Percentiles rank a stretch among this genome's conserved stretches.
phyloP scores from a whole-genome alignment of 371 early-diverging fungal genomes.

The Rhizopus arrhizus region DNA sequence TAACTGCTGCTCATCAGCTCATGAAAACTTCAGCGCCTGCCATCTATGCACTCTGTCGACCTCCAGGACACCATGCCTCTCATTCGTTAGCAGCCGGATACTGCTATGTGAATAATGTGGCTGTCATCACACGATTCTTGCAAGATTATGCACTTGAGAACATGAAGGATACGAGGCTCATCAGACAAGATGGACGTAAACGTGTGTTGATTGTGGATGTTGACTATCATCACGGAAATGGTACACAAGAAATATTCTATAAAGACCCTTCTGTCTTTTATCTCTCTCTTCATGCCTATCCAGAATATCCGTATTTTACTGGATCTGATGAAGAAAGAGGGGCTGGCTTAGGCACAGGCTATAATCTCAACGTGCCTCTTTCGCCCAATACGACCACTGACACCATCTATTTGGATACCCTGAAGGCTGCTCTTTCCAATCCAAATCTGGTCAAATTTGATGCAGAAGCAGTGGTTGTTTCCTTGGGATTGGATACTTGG shows the following conservation, averaged over 20 bases:
- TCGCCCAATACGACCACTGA: constrained; percentile 45
- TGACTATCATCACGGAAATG: constrained; percentile 76
- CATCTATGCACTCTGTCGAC: constrained; percentile 71
- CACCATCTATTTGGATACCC: constrained; percentile 46
- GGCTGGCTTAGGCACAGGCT: constrained; percentile 57
- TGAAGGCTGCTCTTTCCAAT: constrained; percentile 32
- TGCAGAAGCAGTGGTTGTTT: constrained; percentile 56
- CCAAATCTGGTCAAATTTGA: constrained; percentile 37
- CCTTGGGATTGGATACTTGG: constrained; percentile 65
- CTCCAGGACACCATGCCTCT: constrained; percentile 70
- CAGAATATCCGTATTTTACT: constrained; percentile 64
- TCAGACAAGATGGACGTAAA: constrained; percentile 24
- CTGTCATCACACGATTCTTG: constrained; percentile 60
- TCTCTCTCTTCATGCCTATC: constrained; percentile 55
- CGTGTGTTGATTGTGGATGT: constrained; percentile 58
- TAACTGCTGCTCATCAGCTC: constrained; percentile 62
- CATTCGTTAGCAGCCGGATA: constrained; percentile 59
- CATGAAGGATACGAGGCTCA: constrained; percentile 18
- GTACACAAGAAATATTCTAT: constrained; percentile 76
- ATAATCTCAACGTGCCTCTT: constrained; percentile 75
- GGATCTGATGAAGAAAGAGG: constrained; percentile 64
- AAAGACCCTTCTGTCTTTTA: constrained; percentile 57
- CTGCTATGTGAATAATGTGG: constrained; percentile 64
- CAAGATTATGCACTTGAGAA: constrained; percentile 45
- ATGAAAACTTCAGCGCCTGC: constrained; percentile 16